Conservation (phyloP, 345 rosid species). For the Litchi chinensis region DNA sequence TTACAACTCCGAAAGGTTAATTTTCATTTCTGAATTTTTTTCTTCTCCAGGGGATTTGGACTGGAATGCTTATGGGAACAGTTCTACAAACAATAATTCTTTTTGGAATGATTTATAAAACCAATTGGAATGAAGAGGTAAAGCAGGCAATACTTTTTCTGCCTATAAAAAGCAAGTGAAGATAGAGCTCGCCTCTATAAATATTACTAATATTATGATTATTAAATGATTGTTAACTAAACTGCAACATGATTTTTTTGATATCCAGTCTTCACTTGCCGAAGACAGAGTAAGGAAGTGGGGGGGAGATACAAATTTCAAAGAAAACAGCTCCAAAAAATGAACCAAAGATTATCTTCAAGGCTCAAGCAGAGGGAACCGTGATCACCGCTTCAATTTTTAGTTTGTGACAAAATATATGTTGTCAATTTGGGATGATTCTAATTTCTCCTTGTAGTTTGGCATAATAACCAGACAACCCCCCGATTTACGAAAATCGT, state of each 20-base stretch:
- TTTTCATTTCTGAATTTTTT: too few species aligned
- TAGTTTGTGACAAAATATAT: too few species aligned
- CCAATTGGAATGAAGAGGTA: constrained; percentile 78
- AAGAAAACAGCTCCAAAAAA: constrained; percentile 1
- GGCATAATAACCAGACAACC: too few species aligned
- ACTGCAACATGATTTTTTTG: background rate
- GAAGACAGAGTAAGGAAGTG: constrained; percentile 65
- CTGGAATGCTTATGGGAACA: constrained; percentile 69
- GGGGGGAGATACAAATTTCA: constrained; percentile 47
- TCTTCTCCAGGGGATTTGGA: constrained; percentile 69
- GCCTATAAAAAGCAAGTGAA: background rate
- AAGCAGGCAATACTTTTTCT: background rate
- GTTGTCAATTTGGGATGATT: too few species aligned
- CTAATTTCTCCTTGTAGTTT: too few species aligned
- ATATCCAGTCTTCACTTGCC: constrained; percentile 66
- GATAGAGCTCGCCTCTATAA: background rate
- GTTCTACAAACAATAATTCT: constrained; percentile 59
- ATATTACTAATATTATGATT: background rate
- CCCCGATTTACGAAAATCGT: too few species aligned
- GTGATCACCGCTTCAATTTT: background rate
- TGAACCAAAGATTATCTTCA: background rate
- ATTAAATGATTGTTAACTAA: background rate
- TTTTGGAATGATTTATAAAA: constrained; percentile 58
- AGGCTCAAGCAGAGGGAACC: background rate
- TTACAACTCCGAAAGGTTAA: too few species aligned